Conservation (phyloP, 768 basidiomycete species). For the Lepiota venenata region DNA sequence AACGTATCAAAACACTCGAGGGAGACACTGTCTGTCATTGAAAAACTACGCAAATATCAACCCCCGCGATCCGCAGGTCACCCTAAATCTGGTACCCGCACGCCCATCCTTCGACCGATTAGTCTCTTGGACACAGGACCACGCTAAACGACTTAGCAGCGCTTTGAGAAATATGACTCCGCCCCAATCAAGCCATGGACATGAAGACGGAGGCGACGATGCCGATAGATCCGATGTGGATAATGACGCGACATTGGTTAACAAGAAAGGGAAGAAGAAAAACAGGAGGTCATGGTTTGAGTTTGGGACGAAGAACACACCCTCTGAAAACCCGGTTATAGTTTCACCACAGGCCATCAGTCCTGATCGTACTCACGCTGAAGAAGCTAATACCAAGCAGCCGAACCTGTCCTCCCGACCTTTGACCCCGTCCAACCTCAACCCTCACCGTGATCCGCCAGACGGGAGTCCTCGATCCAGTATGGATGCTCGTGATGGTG, state of each 20-base stretch:
- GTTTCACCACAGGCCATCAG: background rate
- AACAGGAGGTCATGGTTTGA: conserved; percentile 4
- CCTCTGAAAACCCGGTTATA: background rate
- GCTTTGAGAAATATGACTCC: conserved; percentile 25
- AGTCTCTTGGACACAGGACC: conserved; percentile 46
- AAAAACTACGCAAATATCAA: conserved; percentile 62
- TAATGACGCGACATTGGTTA: conserved; percentile 13
- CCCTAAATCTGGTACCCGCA: conserved; percentile 36
- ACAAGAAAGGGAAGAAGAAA: conserved; percentile 18
- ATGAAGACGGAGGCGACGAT: conserved; percentile 19
- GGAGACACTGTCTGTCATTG: conserved; percentile 55
- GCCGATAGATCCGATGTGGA: conserved; percentile 16
- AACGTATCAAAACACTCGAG: conserved; percentile 60
- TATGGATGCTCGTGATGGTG: conserved; percentile 30
- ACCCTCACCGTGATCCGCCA: conserved; percentile 41
- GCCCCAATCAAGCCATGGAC: conserved; percentile 13
- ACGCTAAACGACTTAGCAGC: conserved; percentile 30
- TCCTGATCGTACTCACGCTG: background rate
- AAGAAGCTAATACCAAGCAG: conserved; percentile 18
- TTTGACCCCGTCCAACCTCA: conserved; percentile 17
- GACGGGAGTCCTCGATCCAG: conserved; percentile 21
- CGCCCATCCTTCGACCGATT: conserved; percentile 26
- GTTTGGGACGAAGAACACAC: background rate
- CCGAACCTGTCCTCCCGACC: conserved; percentile 10
- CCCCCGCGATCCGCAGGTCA: conserved; percentile 36